Conservation (phyloP, 345 rosid species). For the Abelmoschus esculentus region DNA sequence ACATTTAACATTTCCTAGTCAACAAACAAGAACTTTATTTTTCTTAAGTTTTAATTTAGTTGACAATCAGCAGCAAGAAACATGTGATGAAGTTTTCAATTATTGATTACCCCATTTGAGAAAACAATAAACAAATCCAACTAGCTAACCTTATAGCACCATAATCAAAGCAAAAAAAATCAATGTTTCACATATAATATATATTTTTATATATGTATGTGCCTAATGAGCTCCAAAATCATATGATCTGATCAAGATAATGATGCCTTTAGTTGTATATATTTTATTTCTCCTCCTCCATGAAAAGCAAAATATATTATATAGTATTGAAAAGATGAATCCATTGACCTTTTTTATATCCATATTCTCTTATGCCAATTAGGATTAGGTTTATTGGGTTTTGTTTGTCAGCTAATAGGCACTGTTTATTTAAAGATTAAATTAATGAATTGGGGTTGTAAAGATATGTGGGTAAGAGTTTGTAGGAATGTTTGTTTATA, state of each 20-base stretch:
- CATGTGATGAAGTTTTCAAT: conserved; percentile 23
- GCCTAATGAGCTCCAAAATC: conserved; percentile 14
- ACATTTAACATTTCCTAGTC: background rate
- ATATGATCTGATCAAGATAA: conserved; percentile 14
- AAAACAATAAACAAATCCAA: conserved; percentile 17
- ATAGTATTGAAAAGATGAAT: conserved; percentile 9
- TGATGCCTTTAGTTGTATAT: conserved; percentile 7
- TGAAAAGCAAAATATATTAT: conserved; percentile 1
- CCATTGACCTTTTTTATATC: conserved; percentile 33
- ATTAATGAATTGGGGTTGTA: background rate
- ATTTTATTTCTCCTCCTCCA: conserved; percentile 6
- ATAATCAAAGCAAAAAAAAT: background rate
- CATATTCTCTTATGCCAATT: conserved; percentile 5
- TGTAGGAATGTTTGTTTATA: conserved; percentile 26
- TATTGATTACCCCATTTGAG: conserved; percentile 21
- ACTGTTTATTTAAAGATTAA: conserved; percentile 8
- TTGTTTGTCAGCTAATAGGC: conserved; percentile 30
- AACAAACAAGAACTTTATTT: background rate
- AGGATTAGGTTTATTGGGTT: conserved; percentile 19
- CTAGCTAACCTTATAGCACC: background rate
- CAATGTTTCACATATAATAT: background rate
- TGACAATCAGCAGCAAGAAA: conserved; percentile 11
- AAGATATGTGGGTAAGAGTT: conserved; percentile 11
- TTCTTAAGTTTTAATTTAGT: background rate
- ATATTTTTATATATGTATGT: background rate